Evolutionary conservation across 2,329 filamentous ascomycete genomes (phyloP).

Genomic region (Colletotrichum cordylinicola): DNA sequence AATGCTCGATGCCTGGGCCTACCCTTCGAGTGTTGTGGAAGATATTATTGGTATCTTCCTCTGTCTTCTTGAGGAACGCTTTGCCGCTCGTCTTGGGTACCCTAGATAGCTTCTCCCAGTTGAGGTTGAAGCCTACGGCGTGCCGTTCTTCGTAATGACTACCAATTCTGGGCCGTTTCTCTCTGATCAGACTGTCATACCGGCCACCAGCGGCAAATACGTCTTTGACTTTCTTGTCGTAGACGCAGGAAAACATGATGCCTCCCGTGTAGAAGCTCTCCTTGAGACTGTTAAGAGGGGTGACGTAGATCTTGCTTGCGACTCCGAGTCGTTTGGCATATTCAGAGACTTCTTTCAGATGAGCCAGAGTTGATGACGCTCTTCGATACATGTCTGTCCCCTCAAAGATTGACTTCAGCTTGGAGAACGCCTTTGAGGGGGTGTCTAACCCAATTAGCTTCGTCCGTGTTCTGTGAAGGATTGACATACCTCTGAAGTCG

Average conservation of each 20-base stretch:
- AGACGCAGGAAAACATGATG: slow-evolving; percentile 88
- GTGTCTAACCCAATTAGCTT: slow-evolving; percentile 45
- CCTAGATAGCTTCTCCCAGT: slow-evolving; percentile 81
- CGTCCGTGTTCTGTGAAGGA: not conserved
- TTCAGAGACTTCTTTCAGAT: slow-evolving; percentile 78
- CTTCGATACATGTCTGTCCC: slow-evolving; percentile 74
- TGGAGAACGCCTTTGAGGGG: slow-evolving; percentile 61
- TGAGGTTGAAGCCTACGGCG: slow-evolving; percentile 90
- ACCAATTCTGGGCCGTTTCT: slow-evolving; percentile 75
- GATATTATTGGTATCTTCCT: slow-evolving; percentile 65
- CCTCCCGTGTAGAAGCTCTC: slow-evolving; percentile 89
- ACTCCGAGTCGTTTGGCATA: slow-evolving; percentile 81
- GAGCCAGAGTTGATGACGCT: slow-evolving; percentile 76
- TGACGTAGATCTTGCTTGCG: slow-evolving; percentile 80
- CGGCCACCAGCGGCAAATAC: slow-evolving; percentile 93
- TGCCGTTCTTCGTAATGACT: slow-evolving; percentile 71
- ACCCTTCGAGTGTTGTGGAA: slow-evolving; percentile 46
- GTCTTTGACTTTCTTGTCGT: slow-evolving; percentile 82
- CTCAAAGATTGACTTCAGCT: slow-evolving; percentile 65
- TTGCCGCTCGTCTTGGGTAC: slow-evolving; percentile 63
- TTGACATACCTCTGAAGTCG: slow-evolving; percentile 76
- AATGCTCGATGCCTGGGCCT: not conserved
- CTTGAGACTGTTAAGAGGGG: slow-evolving; percentile 85
- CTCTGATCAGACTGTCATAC: slow-evolving; percentile 88
- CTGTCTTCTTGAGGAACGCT: slow-evolving; percentile 71